Conservation (phyloP, 768 basidiomycete species). For the Omphalotus guepiniiformis region DNA sequence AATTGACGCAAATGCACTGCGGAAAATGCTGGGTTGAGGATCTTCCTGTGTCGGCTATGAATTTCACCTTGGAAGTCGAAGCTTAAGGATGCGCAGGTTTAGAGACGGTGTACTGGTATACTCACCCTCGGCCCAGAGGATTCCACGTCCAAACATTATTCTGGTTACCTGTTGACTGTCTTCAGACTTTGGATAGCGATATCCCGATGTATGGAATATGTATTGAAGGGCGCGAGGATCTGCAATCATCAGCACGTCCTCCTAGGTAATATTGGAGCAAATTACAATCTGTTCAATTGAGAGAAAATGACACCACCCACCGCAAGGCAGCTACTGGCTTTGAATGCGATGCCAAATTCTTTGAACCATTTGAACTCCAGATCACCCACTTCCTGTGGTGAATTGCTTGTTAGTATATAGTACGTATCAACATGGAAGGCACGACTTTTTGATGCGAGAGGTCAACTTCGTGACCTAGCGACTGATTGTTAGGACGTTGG, state of each 20-base stretch:
- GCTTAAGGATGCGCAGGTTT: no score
- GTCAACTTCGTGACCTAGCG: slow-evolving; percentile 1
- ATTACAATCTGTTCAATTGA: not conserved
- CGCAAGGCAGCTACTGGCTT: not conserved
- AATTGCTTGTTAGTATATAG: not conserved
- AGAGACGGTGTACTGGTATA: not conserved
- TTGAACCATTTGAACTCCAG: slow-evolving; percentile 1
- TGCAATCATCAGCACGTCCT: slow-evolving; percentile 4
- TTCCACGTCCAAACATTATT: slow-evolving; percentile 18
- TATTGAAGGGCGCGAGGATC: slow-evolving; percentile 16
- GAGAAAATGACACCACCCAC: not conserved
- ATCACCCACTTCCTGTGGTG: slow-evolving; percentile 1
- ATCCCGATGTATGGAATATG: slow-evolving; percentile 20
- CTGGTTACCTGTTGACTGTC: slow-evolving; percentile 13
- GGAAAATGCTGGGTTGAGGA: slow-evolving; percentile 31
- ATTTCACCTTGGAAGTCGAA: slow-evolving; percentile 11
- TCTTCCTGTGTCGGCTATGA: slow-evolving; percentile 28
- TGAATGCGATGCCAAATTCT: slow-evolving; percentile 1
- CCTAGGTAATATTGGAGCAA: not conserved
- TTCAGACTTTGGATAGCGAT: slow-evolving; percentile 21
- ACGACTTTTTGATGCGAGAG: not conserved
- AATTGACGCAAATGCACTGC: slow-evolving; percentile 19
- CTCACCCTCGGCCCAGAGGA: slow-evolving; percentile 24
- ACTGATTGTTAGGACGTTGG: not conserved
- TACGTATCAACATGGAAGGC: not conserved